Evolutionary conservation across 139 green algal genomes (phyloP), one percentile per base, ranked within the genome.

Genomic region (Marvania coccoides): DNA sequence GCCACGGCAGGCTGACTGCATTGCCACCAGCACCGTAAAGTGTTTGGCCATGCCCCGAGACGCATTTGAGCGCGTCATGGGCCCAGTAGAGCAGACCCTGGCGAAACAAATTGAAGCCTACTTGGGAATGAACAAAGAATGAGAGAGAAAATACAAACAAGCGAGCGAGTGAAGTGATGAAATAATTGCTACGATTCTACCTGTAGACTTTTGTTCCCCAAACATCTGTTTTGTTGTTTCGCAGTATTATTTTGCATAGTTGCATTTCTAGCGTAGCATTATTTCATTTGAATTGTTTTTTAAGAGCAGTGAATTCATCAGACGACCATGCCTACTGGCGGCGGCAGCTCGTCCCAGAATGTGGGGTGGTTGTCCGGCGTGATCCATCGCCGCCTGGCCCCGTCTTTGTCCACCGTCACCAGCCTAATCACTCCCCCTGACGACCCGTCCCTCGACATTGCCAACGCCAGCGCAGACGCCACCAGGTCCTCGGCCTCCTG

Each of bases 371-470:
- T 37, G 19, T 59, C 69, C 9, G 69, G 69, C 0, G 61, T 71
- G 14, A 87, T 65, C 26, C 75, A 23, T 46, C 59, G 46, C 23
- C 83, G 63, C 59, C 81, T 63, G 10, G 76, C 74, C 6, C 90
- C 90, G 5, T 65, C 56, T 34, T 78, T 74, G 69, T 81, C 69
- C 6, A 94, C 33, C 2, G 87, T 92, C 3, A 95, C 81, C 19
- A 94, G 60, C 19, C 90, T 75, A 39, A 91, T 85, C 46, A 90
- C 69, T 29, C 90, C 90, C 26, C 90, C 90, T 7, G 83, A 93
- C 15, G 78, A 90, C 4, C 75, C 73, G 58, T 96, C 90, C 1
- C 80, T 63, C 1, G 87, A 65, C 84, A 96, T 94, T 35, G 90
- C 90, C 38, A 95, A 74, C n/a, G 83, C 81, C 8, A 95, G 26